Percentiles rank a stretch among this genome's conserved stretches.
phyloP scores from a whole-genome alignment of 2,329 filamentous ascomycete genomes.

The Paraphaeosphaeria minitans region DNA sequence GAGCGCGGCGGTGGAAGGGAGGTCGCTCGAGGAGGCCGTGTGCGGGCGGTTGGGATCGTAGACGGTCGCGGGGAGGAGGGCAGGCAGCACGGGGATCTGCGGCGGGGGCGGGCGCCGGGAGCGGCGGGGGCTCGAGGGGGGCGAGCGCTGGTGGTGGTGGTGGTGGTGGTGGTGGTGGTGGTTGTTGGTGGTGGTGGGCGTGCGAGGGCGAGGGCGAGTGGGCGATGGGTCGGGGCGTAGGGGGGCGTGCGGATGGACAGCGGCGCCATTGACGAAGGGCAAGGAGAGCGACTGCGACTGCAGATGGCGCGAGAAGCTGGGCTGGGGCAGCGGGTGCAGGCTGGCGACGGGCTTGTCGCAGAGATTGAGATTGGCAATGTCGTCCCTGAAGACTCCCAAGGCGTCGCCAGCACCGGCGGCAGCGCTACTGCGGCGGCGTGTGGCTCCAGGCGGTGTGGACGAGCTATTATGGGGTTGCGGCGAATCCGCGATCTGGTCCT shows the following conservation, averaged over 20 bases:
- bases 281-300: constrained; percentile 22
- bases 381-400: constrained; percentile 48
- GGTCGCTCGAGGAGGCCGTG: constrained; percentile 23
- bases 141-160: constrained; percentile 33
- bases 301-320: constrained; percentile 45
- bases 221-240: constrained; percentile 20
- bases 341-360: constrained; percentile 41
- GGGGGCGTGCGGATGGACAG: constrained; percentile 40
- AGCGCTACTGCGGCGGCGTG: constrained; percentile 51
- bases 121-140: constrained; percentile 46
- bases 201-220: background rate
- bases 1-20: constrained; percentile 40
- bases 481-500: constrained; percentile 35
- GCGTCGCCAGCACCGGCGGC: constrained; percentile 48
- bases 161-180: constrained; percentile 13
- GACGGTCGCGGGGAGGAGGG: constrained; percentile 36
- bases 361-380: constrained; percentile 58
- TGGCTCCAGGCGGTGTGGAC: constrained; percentile 35
- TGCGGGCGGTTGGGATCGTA: constrained; percentile 38
- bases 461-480: constrained; percentile 32
- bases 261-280: constrained; percentile 44
- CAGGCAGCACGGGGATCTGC: constrained; percentile 35
- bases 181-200: constrained; percentile 13
- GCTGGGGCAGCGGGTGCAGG: constrained; percentile 25
- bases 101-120: constrained; percentile 35